Conservation (phyloP, 2,329 filamentous ascomycete species). For the Trichophyton simii region DNA sequence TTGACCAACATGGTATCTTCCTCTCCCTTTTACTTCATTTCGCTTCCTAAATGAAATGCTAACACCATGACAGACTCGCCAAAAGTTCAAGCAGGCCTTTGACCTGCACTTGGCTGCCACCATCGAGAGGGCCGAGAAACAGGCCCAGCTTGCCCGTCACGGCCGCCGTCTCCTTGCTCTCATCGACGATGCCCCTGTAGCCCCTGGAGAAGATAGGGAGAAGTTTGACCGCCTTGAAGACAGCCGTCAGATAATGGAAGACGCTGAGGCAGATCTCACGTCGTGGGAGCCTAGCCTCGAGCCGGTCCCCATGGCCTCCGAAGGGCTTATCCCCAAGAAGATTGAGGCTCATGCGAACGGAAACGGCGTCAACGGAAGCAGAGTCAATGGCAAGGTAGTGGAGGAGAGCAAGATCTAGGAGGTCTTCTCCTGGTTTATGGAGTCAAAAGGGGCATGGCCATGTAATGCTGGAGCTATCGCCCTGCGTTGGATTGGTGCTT, state of each 20-base stretch:
- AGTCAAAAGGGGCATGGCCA: neutral
- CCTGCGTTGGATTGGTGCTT: neutral
- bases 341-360: neutral
- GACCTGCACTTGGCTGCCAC: constrained; percentile 77
- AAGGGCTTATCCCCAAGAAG: neutral
- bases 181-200: constrained; percentile 78
- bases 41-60: constrained; percentile 5
- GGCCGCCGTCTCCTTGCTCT: constrained; percentile 72
- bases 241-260: constrained; percentile 76
- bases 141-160: constrained; percentile 84
- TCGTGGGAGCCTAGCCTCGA: constrained; percentile 52
- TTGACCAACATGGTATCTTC: constrained; percentile 75
- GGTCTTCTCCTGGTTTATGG: neutral
- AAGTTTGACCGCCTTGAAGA: constrained; percentile 53
- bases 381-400: neutral
- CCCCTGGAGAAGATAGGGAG: constrained; percentile 68
- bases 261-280: constrained; percentile 78
- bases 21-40: neutral
- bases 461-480: neutral
- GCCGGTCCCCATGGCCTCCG: constrained; percentile 33
- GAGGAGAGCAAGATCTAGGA: neutral
- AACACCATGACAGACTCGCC: constrained; percentile 55
- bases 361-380: constrained; percentile 1
- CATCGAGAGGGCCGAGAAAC: constrained; percentile 94
- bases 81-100: constrained; percentile 93